Conservation (phyloP, 2,329 filamentous ascomycete species). For the Ilyonectria robusta region DNA sequence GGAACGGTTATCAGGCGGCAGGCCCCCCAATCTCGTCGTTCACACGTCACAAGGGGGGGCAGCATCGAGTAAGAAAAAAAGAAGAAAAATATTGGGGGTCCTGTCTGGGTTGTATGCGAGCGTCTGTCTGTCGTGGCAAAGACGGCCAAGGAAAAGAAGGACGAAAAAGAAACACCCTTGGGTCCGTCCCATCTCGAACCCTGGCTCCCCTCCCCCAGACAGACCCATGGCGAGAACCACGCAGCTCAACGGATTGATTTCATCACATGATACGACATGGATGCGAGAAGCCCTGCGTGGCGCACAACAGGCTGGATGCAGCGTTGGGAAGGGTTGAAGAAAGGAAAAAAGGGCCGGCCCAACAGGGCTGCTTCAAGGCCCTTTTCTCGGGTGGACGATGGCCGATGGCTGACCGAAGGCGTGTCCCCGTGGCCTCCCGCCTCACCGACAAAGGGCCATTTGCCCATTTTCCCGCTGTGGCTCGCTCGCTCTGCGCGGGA, state of each 20-base stretch:
- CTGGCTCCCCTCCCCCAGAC: background rate
- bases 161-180: background rate
- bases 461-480: background rate
- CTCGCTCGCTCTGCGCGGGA: background rate
- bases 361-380: background rate
- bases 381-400: too few species aligned
- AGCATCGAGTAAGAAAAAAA: too few species aligned
- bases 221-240: conserved; percentile 7
- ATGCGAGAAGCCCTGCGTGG: conserved; percentile 43
- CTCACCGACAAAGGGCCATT: background rate
- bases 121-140: too few species aligned
- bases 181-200: background rate
- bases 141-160: too few species aligned
- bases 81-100: too few species aligned
- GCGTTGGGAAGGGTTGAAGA: background rate
- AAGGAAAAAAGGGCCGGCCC: background rate
- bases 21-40: conserved; percentile 9
- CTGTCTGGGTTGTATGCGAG: too few species aligned
- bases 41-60: too few species aligned
- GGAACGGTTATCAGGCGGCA: too few species aligned
- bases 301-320: conserved; percentile 25
- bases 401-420: too few species aligned
- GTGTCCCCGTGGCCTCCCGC: background rate
- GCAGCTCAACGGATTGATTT: conserved; percentile 22
- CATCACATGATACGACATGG: conserved; percentile 45